phyloP scores from a whole-genome alignment of 2,329 filamentous ascomycete genomes.

The Aureobasidium pullulans region DNA sequence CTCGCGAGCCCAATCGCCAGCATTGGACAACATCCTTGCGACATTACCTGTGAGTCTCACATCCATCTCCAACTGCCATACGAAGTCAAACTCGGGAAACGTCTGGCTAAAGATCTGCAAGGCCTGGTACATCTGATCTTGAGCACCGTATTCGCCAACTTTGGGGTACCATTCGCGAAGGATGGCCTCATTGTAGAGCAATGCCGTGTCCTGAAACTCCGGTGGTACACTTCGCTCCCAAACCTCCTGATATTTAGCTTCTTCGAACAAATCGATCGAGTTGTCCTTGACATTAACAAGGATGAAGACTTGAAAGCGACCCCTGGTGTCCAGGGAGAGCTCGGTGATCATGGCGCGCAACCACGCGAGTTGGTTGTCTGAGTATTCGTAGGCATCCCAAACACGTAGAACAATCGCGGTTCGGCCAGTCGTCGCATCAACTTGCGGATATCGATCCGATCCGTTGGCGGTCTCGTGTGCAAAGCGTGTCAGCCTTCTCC shows the following conservation, averaged over 20 bases:
- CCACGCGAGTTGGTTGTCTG: not conserved
- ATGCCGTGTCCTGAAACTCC: not conserved
- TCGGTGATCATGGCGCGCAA: not conserved
- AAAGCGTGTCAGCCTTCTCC: not conserved
- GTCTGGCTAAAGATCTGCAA: not conserved
- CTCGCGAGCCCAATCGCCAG: not conserved
- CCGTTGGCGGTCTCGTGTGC: not conserved
- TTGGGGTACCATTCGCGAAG: not conserved
- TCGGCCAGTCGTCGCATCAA: not conserved
- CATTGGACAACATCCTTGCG: not conserved
- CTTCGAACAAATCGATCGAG: not conserved
- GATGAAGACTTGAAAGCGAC: not conserved
- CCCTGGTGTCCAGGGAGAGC: not conserved
- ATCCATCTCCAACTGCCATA: not conserved
- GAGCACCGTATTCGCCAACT: not conserved
- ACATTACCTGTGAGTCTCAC: not conserved
- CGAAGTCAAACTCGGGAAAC: not conserved
- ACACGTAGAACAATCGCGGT: not conserved
- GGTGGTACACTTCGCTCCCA: not conserved
- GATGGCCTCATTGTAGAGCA: not conserved
- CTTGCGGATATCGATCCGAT: not conserved
- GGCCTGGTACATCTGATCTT: not conserved
- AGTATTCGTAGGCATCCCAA: not conserved
- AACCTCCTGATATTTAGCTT: not conserved
- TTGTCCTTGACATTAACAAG: not conserved